Conservation (phyloP, 2,329 filamentous ascomycete genomes). For the Calonectria montana region DNA sequence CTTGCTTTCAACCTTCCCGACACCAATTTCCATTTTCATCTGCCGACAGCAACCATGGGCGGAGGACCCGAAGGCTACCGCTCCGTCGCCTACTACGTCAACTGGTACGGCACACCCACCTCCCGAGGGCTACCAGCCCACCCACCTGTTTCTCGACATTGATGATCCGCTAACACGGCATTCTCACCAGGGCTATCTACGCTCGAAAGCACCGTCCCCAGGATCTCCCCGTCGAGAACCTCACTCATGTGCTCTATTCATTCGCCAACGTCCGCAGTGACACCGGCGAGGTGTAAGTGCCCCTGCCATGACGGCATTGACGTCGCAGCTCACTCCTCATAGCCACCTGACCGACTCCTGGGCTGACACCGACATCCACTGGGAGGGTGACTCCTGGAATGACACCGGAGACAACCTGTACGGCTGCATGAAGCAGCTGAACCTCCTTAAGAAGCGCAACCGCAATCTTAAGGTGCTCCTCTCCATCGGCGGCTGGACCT, state of each 20-base stretch:
- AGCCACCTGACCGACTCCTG: constrained; percentile 69
- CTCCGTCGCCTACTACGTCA: constrained; percentile 79
- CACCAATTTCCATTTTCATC: not conserved
- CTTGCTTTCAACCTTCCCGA: constrained; percentile 27
- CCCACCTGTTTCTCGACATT: not conserved
- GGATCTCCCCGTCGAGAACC: constrained; percentile 80
- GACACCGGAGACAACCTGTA: constrained; percentile 84
- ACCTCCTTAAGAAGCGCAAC: constrained; percentile 83
- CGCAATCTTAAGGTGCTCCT: constrained; percentile 87
- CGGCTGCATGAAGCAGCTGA: constrained; percentile 89
- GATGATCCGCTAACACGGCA: constrained; percentile 32
- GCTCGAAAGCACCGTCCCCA: constrained; percentile 86
- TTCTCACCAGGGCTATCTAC: constrained; percentile 77
- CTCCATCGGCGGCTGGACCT: constrained; percentile 93
- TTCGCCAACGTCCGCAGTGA: constrained; percentile 89
- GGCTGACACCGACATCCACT: constrained; percentile 80
- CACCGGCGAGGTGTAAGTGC: constrained; percentile 77
- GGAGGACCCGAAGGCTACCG: constrained; percentile 66
- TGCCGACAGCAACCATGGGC: constrained; percentile 49
- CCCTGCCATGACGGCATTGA: not conserved
- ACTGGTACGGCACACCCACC: constrained; percentile 60
- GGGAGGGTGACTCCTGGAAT: constrained; percentile 76
- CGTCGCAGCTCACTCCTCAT: constrained; percentile 14
- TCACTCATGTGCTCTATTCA: constrained; percentile 90
- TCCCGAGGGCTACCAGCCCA: not conserved